Evolutionary conservation across 2,329 filamentous ascomycete genomes (phyloP).

Genomic region (Fusarium pseudonygamai): DNA sequence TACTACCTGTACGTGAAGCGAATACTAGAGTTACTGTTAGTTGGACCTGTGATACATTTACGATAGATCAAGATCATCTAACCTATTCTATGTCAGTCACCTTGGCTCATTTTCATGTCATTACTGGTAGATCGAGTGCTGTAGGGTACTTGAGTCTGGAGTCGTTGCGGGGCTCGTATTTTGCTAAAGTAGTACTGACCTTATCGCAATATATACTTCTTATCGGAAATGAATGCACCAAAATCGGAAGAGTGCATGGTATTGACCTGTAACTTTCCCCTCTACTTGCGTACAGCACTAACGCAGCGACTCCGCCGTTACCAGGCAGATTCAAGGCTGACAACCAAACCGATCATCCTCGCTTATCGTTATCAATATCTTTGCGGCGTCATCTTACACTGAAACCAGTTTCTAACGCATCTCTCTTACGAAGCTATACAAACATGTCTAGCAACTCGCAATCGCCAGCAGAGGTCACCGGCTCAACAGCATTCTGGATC

Average conservation of each 20-base stretch:
- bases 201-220: background rate
- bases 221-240: fast-evolving
- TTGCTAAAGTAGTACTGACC: background rate
- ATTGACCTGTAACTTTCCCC: background rate
- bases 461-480: background rate
- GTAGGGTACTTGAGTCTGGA: background rate
- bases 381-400: background rate
- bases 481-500: slow-evolving; percentile 14
- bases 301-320: fast-evolving
- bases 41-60: background rate
- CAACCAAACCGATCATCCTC: background rate
- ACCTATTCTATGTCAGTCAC: background rate
- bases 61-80: too few species aligned
- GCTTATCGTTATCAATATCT: background rate
- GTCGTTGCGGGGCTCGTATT: background rate
- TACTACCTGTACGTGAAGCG: too few species aligned
- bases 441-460: background rate
- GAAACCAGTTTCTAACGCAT: background rate
- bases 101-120: background rate
- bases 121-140: background rate
- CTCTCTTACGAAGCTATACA: too few species aligned
- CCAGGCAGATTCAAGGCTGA: background rate
- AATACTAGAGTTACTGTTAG: too few species aligned
- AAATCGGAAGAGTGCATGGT: fast-evolving
- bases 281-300: background rate